Evolutionary conservation across 2,329 filamentous ascomycete species (phyloP).

Genomic region (Hypoxylon sp.): DNA sequence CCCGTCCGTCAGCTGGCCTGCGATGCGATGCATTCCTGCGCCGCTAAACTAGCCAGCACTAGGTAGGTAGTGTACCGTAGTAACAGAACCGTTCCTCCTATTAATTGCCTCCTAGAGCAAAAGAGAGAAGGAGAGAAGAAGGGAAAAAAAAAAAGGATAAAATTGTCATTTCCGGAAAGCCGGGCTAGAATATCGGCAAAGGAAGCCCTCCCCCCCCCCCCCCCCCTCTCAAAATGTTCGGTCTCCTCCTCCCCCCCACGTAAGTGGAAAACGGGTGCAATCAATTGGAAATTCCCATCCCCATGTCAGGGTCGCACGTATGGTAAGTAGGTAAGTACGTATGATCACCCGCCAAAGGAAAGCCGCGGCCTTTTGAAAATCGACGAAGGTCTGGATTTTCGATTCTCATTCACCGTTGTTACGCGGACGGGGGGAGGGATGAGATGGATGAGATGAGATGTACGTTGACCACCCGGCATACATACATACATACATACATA

Average conservation of each 20-base stretch:
- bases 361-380: constrained; percentile 19
- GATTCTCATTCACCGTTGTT: constrained; percentile 2
- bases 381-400: constrained; percentile 21
- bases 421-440: constrained; percentile 2
- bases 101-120: too few relatives aligned
- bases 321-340: too few relatives aligned
- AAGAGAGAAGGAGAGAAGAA: too few relatives aligned
- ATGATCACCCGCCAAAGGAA: constrained; percentile 23
- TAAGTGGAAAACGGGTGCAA: constrained; percentile 19
- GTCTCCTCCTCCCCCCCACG: constrained; percentile 15
- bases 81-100: constrained; percentile 4
- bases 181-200: constrained; percentile 14
- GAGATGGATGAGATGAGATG: constrained; percentile 19
- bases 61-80: constrained; percentile 4
- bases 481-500: too few relatives aligned
- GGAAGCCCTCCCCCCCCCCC: too few relatives aligned
- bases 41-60: constrained; percentile 13
- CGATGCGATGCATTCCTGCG: constrained; percentile 13
- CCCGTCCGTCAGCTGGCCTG: constrained; percentile 8
- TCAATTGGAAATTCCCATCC: constrained; percentile 28
- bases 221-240: not conserved
- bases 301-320: constrained; percentile 20
- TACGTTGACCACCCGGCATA: constrained; percentile 3
- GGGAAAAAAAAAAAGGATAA: constrained; percentile 9
- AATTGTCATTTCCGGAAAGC: constrained; percentile 29